Evolutionary conservation across 2,329 filamentous ascomycete species (phyloP).

Genomic region (Pseudocercospora musae): DNA sequence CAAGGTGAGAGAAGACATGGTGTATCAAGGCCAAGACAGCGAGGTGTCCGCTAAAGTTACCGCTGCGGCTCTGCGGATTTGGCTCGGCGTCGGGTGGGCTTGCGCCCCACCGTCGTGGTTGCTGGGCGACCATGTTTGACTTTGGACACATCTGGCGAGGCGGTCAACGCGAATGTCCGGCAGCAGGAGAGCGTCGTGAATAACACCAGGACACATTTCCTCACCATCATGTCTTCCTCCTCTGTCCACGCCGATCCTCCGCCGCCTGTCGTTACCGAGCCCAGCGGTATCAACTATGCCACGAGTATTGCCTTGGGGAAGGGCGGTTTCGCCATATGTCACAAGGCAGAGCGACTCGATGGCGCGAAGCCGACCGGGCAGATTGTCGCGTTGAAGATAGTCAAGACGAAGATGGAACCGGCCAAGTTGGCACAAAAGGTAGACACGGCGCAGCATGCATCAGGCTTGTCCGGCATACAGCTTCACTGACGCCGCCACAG

Average conservation of each 20-base stretch:
- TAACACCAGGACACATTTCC: slow-evolving; percentile 12
- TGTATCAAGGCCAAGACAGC: slow-evolving; percentile 6
- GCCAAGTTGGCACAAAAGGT: slow-evolving; percentile 83
- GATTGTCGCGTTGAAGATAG: slow-evolving; percentile 74
- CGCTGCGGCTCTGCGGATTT: background rate
- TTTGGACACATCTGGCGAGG: background rate
- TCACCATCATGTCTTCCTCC: slow-evolving; percentile 25
- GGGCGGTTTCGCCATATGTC: slow-evolving; percentile 79
- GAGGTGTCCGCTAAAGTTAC: too few species aligned
- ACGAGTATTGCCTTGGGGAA: slow-evolving; percentile 73
- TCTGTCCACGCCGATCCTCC: slow-evolving; percentile 52
- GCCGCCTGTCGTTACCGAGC: slow-evolving; percentile 61
- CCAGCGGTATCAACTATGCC: slow-evolving; percentile 69
- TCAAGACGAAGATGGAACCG: slow-evolving; percentile 74
- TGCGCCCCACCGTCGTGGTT: background rate
- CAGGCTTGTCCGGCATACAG: background rate
- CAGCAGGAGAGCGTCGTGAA: slow-evolving; percentile 8
- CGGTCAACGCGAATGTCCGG: background rate
- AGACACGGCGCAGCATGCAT: background rate
- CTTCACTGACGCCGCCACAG: slow-evolving; percentile 37
- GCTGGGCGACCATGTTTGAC: background rate
- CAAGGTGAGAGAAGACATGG: slow-evolving; percentile 60
- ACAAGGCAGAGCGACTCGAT: slow-evolving; percentile 64
- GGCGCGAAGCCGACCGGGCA: slow-evolving; percentile 57
- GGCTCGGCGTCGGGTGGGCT: background rate